Evolutionary conservation across 106 monocot genomes (phyloP), one percentile per base, ranked within the genome.

Genomic region (Cymbidium sinense): DNA sequence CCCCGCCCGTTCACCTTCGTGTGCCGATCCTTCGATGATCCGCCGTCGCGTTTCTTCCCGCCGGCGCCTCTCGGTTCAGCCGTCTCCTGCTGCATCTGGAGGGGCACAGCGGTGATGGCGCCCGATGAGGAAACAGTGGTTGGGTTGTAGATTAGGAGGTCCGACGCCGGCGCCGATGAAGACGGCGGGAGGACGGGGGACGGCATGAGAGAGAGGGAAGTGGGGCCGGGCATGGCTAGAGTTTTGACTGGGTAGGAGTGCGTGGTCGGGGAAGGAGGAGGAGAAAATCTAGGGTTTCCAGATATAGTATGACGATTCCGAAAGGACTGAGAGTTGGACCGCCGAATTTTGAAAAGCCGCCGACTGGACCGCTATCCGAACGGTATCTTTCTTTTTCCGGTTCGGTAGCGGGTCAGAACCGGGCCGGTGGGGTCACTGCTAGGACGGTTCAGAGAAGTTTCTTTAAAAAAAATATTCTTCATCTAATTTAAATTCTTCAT

Each of bases 1-100:
- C 86, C 83, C 15, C 86, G 80, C 50, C 86, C 86, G 34, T 75
- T 70, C n/a, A 87, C 86, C 80, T 87, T 84, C 36, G 80, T 17
- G 80, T 87, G 86, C 17, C 87, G 80, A 65, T 87, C 87, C 44
- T 23, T 64, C 33, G 69, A 69, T 9, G 69, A 34, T 5, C 29
- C 34, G 11, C 69, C 34, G 18, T 17, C 29, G 33, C 69, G 69
- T 34, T 69, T 69, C 69, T 33, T 69, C 69, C 69, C 29, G 25
- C 64, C 29, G 64, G 27, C 11, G 64, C 23, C 10, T 31, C 17
- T 17, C 15, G 0, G 33, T 17, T 69, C 69, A 1, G 29, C 33
- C 33, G 10, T 15, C 31, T 69, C 33, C 0, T 17, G 18, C 29
- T 4, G 69, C 69, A 33, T 62, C 61, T 62, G 61, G 7, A 62